Base-by-base conservation (phyloP, 108 stramenopile species). In the Fragilariopsis cylindrus region DNA sequence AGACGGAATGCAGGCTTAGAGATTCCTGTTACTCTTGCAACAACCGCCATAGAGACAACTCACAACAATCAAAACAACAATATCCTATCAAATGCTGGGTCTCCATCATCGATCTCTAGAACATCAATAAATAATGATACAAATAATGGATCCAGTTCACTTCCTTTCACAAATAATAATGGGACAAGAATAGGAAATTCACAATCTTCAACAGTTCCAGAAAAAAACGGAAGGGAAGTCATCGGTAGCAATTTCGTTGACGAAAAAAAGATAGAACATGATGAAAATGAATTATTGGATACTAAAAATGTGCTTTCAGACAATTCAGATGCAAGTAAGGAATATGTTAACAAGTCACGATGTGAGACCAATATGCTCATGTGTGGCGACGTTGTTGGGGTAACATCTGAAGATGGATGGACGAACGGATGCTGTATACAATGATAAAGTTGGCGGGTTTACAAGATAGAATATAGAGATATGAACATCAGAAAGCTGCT, bases 281-380 rank as follows among this genome's bases (percentile, higher is more conserved):
- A 64, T 4, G 62, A 77, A 5, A 40, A 63, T 15, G 62, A 45
- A 15, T 21, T 63, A n/a, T 42, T 63, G 0, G 62, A 63, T n/a
- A 15, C 43, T 44, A 12, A 63, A 11, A 54, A n/a, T 19, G 49
- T 48, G 1, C 1, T 60, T 0, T 18, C 18, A 5, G 42, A 44
- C 46, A 53, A 70, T 16, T 68, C 57, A 39, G 48, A 12, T 11
- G 70, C 47, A 39, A 58, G 47, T 4, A 7, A 30, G 45, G 41
- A 43, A 11, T 3, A 7, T 60, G 57, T 3, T 43, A 21, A 12
- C 15, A 47, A 46, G 16, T 58, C 45, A 4, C 18, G 45, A 53
- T 65, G 76, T 18, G 69, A 71, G 19, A 50, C 62, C 60, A 70
- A 42, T 13, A 76, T 7, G 43, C 70, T 77, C 48, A 71, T 77